Conservation (phyloP, 2,329 filamentous ascomycete species). For the Colletotrichum theobromicola region DNA sequence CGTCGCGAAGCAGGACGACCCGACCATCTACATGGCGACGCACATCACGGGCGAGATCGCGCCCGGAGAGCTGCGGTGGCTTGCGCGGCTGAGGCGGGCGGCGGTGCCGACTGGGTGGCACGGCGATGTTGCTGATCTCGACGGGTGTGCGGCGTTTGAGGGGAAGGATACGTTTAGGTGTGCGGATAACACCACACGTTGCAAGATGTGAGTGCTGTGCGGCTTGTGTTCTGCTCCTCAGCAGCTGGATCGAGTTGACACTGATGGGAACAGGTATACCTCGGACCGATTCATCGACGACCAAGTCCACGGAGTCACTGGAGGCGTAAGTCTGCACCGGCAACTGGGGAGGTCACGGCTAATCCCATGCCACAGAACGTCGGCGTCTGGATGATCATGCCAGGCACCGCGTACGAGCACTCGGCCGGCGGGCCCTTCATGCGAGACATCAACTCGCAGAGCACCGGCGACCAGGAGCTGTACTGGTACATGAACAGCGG, state of each 20-base stretch:
- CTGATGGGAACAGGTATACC: conserved; percentile 43
- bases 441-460: conserved; percentile 62
- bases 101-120: conserved; percentile 26
- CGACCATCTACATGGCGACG: conserved; percentile 29
- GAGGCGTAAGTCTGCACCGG: conserved; percentile 18
- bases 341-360: conserved; percentile 23
- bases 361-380: conserved; percentile 23
- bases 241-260: neutral
- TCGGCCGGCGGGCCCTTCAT: conserved; percentile 64
- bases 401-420: conserved; percentile 54
- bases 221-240: neutral
- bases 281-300: conserved; percentile 67
- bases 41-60: conserved; percentile 27
- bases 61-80: conserved; percentile 27
- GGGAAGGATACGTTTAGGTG: conserved; percentile 24
- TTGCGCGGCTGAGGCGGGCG: conserved; percentile 23
- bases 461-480: conserved; percentile 55
- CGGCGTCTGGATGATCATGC: conserved; percentile 56
- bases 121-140: conserved; percentile 25
- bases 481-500: conserved; percentile 68
- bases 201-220: conserved; percentile 7
- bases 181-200: conserved; percentile 14
- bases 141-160: conserved; percentile 25
- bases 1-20: conserved; percentile 23
- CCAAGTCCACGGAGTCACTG: conserved; percentile 51